Conservation (phyloP, 495 filamentous ascomycete genomes). For the Aspergillus incahuasiensis region DNA sequence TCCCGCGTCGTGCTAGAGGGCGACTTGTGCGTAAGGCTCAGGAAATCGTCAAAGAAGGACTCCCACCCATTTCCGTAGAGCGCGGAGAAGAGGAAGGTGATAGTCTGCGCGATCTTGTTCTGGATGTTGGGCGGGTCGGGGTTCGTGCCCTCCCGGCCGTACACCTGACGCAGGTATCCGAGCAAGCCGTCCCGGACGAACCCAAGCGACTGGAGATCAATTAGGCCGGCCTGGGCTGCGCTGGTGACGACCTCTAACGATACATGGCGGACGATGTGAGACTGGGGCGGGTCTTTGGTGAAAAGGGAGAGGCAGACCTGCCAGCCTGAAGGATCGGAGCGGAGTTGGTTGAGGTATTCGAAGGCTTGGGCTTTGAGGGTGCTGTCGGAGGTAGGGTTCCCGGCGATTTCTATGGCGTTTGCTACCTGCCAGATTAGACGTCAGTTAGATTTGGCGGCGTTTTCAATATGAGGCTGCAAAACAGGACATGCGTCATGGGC, state of each 20-base stretch:
- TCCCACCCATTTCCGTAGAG: conserved; percentile 84
- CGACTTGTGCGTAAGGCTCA: conserved; percentile 54
- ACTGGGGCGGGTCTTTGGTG: conserved; percentile 67
- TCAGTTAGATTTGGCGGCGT: conserved; percentile 6
- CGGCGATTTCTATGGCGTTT: conserved; percentile 88
- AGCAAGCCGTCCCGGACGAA: conserved; percentile 73
- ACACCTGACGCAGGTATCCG: conserved; percentile 68
- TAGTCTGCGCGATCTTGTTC: conserved; percentile 94
- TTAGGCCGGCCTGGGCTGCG: conserved; percentile 68
- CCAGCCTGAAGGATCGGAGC: conserved; percentile 73
- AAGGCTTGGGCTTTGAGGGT: conserved; percentile 79
- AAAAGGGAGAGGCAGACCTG: conserved; percentile 83
- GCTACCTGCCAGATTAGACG: conserved; percentile 57
- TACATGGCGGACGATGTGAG: conserved; percentile 81
- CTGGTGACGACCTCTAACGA: conserved; percentile 90
- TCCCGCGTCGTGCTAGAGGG: conserved; percentile 51
- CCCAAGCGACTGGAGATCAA: conserved; percentile 61
- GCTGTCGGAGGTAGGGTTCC: conserved; percentile 67
- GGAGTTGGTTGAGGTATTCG: conserved; percentile 78
- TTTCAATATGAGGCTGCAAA: background rate
- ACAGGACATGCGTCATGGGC: background rate
- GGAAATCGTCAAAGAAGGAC: conserved; percentile 82
- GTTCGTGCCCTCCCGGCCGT: conserved; percentile 51
- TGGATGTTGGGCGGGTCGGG: conserved; percentile 72
- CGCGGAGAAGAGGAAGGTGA: conserved; percentile 84